Evolutionary conservation across 768 basidiomycete species (phyloP), one percentile per base, ranked within the genome.

Genomic region (Tylopilus vinaceipallidus): DNA sequence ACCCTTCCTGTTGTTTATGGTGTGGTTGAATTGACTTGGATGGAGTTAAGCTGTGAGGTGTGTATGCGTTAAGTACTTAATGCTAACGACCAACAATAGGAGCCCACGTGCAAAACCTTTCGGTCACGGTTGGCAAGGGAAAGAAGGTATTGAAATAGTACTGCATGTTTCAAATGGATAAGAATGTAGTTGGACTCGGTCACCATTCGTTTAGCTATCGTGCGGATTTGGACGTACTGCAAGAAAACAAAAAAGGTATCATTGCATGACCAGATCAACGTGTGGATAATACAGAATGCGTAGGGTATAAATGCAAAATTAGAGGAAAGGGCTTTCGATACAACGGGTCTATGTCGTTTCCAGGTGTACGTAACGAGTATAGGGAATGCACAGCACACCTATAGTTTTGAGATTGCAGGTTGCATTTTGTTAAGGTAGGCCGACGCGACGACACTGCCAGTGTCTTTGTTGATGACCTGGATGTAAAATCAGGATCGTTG

Each of bases 351-450:
- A 59, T 41, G 27, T 44, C 22, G 49, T 54, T 45, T 57, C 49
- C 32, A 49, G 36, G 50, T 44, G 45, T 49, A 36, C 45, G 58
- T 36, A 27, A 52, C 14, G 20, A 29, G 24, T 4, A 37, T 30
- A 16, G 39, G 14, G 17, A 43, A 52, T 52, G 44, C 33, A 44
- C 14, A 43, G 47, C 42, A 43, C 44, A 48, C 54, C 59, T 63
- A 82, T 49, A 82, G 68, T 56, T 79, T 81, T 20, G 80, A 66
- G 32, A 67, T 49, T 7, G 50, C 57, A 5, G 86, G 86, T 62
- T 88, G 84, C 85, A 86, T 88, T 67, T 87, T 86, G 71, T 77
- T 85, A 42, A 86, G 66, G 52, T 81, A 78, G 1, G 83, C 83
- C 2, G 85, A 86, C 8, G 84, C 85, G 42, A 87, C 69, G 34